Conservation (phyloP, 306 rosid species). For the Trichosanthes cucumerina region DNA sequence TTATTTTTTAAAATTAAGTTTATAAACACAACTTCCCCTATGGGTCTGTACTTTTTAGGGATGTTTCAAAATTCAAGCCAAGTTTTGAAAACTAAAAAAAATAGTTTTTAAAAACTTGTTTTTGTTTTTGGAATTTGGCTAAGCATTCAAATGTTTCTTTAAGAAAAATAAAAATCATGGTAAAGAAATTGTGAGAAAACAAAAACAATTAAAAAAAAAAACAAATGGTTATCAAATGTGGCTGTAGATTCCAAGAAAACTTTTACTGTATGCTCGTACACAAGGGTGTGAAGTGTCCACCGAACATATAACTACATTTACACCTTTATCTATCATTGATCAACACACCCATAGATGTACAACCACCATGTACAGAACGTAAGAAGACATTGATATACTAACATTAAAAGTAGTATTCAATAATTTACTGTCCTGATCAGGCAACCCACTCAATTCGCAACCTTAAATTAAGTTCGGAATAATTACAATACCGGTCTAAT, state of each 20-base stretch:
- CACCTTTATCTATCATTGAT: neutral
- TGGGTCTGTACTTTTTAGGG: no score
- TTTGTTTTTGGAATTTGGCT: no score
- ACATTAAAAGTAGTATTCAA: neutral
- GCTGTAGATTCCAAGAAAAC: neutral
- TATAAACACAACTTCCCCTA: no score
- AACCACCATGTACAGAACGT: neutral
- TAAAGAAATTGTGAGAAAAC: no score
- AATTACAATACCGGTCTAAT: neutral
- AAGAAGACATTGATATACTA: neutral
- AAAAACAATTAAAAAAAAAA: no score
- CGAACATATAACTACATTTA: neutral
- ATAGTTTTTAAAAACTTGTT: no score
- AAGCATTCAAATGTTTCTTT: no score
- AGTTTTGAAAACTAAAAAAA: no score
- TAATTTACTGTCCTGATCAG: neutral
- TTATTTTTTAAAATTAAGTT: no score
- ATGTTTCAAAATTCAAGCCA: no score
- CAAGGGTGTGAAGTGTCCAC: neutral
- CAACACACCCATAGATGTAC: neutral
- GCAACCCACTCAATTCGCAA: neutral
- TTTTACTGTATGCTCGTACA: neutral
- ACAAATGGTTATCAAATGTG: no score
- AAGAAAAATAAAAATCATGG: no score
- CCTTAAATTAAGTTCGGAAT: neutral